Conservation (phyloP, 78 protist species). For the Paratrimastix pyriformis region DNA sequence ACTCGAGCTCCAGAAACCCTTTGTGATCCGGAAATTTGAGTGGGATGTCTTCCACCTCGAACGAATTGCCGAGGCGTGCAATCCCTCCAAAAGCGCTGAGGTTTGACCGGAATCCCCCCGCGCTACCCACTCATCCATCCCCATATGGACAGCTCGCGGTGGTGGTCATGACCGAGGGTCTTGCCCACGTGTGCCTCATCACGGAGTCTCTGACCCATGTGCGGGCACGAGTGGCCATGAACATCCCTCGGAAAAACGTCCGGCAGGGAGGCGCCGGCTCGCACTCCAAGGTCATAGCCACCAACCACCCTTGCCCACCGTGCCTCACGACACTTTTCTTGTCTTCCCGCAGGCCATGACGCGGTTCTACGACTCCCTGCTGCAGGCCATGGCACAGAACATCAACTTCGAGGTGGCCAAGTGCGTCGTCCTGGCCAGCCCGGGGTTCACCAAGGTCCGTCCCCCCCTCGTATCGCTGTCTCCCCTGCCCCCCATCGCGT, state of each 20-base stretch:
- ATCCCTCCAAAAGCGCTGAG: conserved; percentile 53
- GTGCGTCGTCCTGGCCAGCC: conserved; percentile 64
- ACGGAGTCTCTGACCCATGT: conserved; percentile 61
- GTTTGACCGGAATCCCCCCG: neutral
- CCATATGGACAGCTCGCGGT: neutral
- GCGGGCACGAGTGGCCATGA: conserved; percentile 45
- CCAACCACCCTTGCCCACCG: no score
- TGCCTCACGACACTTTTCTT: no score
- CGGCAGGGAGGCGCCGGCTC: neutral
- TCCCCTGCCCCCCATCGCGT: no score
- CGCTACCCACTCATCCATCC: neutral
- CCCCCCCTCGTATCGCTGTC: no score
- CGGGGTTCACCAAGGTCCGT: conserved; percentile 59
- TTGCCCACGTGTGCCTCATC: conserved; percentile 65
- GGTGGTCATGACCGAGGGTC: conserved; percentile 49
- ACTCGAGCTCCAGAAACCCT: conserved; percentile 51
- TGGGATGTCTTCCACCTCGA: conserved; percentile 68
- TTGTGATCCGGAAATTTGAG: conserved; percentile 41
- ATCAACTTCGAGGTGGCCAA: conserved; percentile 66
- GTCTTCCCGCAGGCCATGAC: no score
- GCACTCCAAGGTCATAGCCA: conserved; percentile 14
- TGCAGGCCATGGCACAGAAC: conserved; percentile 54
- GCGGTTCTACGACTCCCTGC: conserved; percentile 48
- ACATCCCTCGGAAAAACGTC: conserved; percentile 41
- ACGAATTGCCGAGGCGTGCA: conserved; percentile 52